A percentile compares a stretch with the other conserved stretches of the same genome.
Conservation (phyloP, 73 alveolate genomes). For the Symbiodinium pilosum region DNA sequence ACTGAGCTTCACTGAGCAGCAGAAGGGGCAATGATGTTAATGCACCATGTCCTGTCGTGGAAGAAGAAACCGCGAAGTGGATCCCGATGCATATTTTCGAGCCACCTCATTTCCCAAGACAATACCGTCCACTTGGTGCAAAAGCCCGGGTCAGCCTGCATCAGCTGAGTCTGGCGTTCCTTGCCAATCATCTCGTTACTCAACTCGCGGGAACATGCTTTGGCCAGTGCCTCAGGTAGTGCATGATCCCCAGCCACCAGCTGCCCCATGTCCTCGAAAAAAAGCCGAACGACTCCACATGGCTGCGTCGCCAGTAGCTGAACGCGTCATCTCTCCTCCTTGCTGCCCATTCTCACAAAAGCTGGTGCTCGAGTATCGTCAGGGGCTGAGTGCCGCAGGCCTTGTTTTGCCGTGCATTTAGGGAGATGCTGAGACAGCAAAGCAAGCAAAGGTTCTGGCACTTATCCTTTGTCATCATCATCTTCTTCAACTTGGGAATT, state of each 20-base stretch:
- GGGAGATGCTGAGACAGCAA: too few species aligned
- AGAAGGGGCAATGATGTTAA: background rate
- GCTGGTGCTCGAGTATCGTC: too few species aligned
- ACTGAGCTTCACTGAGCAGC: too few species aligned
- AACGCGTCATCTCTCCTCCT: too few species aligned
- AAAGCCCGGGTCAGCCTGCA: background rate
- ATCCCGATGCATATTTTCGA: background rate
- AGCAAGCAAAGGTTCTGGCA: background rate
- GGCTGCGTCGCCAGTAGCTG: too few species aligned
- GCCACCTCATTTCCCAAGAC: too few species aligned
- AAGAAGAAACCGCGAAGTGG: background rate
- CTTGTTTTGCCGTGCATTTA: too few species aligned
- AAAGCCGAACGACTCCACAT: too few species aligned
- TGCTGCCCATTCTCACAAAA: too few species aligned
- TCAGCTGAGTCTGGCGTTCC: background rate
- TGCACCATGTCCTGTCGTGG: background rate
- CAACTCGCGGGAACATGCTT: too few species aligned
- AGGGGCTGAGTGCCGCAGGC: background rate
- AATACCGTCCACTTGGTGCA: too few species aligned
- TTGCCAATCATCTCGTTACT: background rate
- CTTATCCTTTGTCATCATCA: conserved; percentile 42
- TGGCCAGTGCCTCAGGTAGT: background rate
- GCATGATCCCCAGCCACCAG: background rate
- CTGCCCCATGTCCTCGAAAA: background rate
- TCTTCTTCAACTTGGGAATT: conserved; percentile 24